These are phyloP conservation scores for Russula brevipes DNA, from an alignment of 768 basidiomycete species.

Conservation along the genomic window DNA sequence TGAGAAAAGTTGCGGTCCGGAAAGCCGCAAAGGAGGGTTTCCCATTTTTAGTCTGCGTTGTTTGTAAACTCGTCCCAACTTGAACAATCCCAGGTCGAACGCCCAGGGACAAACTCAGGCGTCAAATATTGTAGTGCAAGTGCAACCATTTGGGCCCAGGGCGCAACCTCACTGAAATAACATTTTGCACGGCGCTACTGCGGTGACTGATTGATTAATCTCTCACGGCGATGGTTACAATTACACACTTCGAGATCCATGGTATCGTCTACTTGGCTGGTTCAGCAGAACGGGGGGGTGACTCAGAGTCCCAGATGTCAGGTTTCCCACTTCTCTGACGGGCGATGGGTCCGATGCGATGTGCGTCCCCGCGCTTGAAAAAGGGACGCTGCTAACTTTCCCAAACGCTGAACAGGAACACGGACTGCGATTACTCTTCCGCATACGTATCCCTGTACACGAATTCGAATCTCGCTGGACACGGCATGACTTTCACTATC, in stretches of 20 bases:
- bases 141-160: background rate
- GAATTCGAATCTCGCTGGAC: conserved; percentile 66
- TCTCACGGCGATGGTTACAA: conserved; percentile 36
- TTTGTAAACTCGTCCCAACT: no score
- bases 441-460: conserved; percentile 83
- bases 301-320: conserved; percentile 53
- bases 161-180: background rate
- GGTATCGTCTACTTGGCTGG: conserved; percentile 35
- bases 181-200: background rate
- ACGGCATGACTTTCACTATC: conserved; percentile 93
- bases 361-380: conserved; percentile 37
- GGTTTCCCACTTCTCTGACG: conserved; percentile 86
- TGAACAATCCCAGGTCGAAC: background rate
- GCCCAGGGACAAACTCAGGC: no score
- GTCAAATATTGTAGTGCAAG: background rate
- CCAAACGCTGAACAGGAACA: conserved; percentile 55
- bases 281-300: background rate
- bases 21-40: background rate
- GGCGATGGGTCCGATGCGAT: conserved; percentile 95
- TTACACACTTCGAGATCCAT: conserved; percentile 54
- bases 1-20: background rate
- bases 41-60: no score
- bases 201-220: background rate
- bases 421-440: conserved; percentile 92
- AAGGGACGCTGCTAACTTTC: background rate